Base-by-base conservation (phyloP, 2,329 filamentous ascomycete genomes). In the Simplicillium sp. region DNA sequence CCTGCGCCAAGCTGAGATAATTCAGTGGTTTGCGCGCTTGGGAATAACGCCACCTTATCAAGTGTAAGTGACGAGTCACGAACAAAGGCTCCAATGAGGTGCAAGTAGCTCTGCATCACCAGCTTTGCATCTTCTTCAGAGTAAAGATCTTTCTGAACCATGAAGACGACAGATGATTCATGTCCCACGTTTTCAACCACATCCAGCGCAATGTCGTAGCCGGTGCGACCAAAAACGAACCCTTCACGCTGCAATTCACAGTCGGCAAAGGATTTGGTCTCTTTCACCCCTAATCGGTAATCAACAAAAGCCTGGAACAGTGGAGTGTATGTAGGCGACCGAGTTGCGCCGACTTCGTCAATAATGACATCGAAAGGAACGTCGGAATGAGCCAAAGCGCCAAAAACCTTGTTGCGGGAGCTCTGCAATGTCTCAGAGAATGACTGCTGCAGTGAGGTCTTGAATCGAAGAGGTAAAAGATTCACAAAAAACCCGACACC, bases 221-320 rank as follows among this genome's bases (percentile, higher is more conserved):
- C 48, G 2, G 45, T 57, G 8, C 40, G 34, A 11, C 47, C 50
- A 9, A 39, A 37, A n/a, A n/a, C n/a, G n/a, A n/a, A n/a, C n/a
- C n/a, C n/a, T n/a, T n/a, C n/a, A n/a, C n/a, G n/a, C 36, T 52
- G 25, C 2, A 45, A 34, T 18, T 56, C 46, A 17, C 51, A 46
- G 16, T 50, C 41, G 29, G 46, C 39, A 15, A 40, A 38, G 43
- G 47, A 50, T 29, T 54, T 43, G 3, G 58, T 29, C 46, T 54
- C 45, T 35, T 59, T 46, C 4, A 53, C 47, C 1, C 48, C 42
- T 1, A 53, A 54, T 6, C 66, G 57, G 47, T 73, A 74, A 50
- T 75, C 62, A 32, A 73, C 47, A 15, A 66, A 61, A 1, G 54
- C 59, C 42, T 73, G 70, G 51, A 72, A 72, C 1, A 75, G 37